These are phyloP conservation scores for Suillus lakei DNA, from an alignment of 768 basidiomycete genomes.

Conservation along the genomic window DNA sequence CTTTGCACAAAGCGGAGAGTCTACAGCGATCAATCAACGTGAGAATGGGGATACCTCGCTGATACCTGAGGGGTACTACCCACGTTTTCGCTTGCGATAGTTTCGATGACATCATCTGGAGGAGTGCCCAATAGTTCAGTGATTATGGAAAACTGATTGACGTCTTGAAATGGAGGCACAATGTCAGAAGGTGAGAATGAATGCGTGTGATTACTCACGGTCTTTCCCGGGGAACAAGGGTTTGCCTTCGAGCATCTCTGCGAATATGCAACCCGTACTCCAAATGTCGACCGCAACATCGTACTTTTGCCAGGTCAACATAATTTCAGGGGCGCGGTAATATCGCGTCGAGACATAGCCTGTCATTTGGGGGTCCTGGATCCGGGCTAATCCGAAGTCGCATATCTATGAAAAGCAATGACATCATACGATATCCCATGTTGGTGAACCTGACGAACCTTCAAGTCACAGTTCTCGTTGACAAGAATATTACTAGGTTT, in stretches of 20 bases:
- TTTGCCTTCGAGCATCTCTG: conserved; percentile 99
- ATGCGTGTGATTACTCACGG: conserved; percentile 63
- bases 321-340: conserved; percentile 99
- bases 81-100: conserved; percentile 97
- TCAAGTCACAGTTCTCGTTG: conserved; percentile 99
- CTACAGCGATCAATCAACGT: conserved; percentile 44
- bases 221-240: conserved; percentile 99
- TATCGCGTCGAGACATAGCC: conserved; percentile 99
- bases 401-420: conserved; percentile 70
- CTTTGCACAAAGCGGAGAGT: conserved; percentile 99
- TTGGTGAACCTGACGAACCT: conserved; percentile 53
- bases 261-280: conserved; percentile 99
- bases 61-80: conserved; percentile 29
- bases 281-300: conserved; percentile 99
- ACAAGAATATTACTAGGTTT: conserved; percentile 99
- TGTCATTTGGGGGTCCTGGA: conserved; percentile 99
- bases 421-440: conserved; percentile 13
- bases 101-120: conserved; percentile 99
- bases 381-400: conserved; percentile 97
- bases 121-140: conserved; percentile 98
- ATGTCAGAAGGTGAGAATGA: conserved; percentile 13
- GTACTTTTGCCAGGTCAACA: conserved; percentile 99
- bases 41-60: conserved; percentile 14
- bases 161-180: conserved; percentile 61
- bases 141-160: conserved; percentile 99